phyloP scores from a whole-genome alignment of 805 yeast genomes.

The Lipomyces starkeyi region DNA sequence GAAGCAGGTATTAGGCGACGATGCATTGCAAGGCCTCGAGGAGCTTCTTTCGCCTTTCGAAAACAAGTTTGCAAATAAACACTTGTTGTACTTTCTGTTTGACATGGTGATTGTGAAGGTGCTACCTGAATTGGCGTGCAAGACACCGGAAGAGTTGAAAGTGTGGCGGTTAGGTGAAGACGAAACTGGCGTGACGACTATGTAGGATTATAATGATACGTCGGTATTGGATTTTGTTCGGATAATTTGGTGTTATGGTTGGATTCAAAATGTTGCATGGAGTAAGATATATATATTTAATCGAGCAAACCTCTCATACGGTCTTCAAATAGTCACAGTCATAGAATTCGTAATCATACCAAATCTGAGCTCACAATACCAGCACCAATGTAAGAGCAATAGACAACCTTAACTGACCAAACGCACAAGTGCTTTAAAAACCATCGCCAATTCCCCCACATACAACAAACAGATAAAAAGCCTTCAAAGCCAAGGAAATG shows the following conservation, averaged over 20 bases:
- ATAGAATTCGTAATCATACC: not conserved
- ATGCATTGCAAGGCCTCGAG: constrained; percentile 36
- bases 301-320: not conserved
- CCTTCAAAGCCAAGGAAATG: not conserved
- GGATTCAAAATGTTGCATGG: not conserved
- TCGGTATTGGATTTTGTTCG: not conserved
- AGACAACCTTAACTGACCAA: not conserved
- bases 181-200: constrained; percentile 7
- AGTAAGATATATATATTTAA: not conserved
- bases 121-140: constrained; percentile 42
- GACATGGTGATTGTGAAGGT: constrained; percentile 41
- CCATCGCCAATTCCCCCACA: not conserved
- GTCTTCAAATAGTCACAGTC: not conserved
- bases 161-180: constrained; percentile 37
- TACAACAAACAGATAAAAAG: not conserved
- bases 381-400: not conserved
- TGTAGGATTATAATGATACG: not conserved
- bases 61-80: constrained; percentile 44
- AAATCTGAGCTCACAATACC: not conserved
- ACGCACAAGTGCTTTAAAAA: not conserved
- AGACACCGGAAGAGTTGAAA: constrained; percentile 41
- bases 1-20: constrained; percentile 37
- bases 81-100: constrained; percentile 41
- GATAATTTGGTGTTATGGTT: not conserved
- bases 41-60: constrained; percentile 41